Base-by-base conservation (phyloP, 1,139 yeast species). In the Magnusiomyces ingens region DNA sequence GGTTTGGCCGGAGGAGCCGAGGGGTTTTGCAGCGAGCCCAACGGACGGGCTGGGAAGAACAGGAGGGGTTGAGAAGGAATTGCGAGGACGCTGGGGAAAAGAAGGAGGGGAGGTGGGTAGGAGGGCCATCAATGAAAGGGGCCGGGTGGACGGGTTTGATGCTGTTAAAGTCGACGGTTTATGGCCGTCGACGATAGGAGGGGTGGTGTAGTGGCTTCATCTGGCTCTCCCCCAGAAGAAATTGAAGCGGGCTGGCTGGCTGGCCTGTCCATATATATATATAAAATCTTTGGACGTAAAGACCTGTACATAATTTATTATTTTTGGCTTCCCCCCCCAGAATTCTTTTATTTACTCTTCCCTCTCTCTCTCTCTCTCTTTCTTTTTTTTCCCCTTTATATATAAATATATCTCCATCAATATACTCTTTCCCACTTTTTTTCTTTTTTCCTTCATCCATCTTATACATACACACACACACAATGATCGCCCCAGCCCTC, bases 401-500 rank as follows among this genome's bases (percentile, higher is more conserved):
- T 17, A 26, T 8, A 26, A 5, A 26, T 26, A 26, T 26, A 26
- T 26, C 32, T 26, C 32, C 32, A 26, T 26, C 32, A 5, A 26
- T 26, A 4, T 26, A 26, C 32, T 26, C 4, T 26, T n/a, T 21
- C 22, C 29, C 18, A 21, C 18, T 35, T 35, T 21, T 12, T 35
- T 35, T 35, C 22, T 12, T 35, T 36, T 12, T 15, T 13, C 10
- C 49, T 3, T 45, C n/a, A 17, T 29, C 38, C 17, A 19, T 21
- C 15, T 45, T 5, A 17, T 29, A 21, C 17, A 19, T 21, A 2
- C 15, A 5, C 35, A 8, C 48, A 45, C 15, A 29, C 38, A 49
- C n/a, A 46, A 43, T 49, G 48, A 51, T 51, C 43, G 45, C 35
- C 44, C 26, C 54, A 17, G 13, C 50, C 22, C 40, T 51, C 17